Evolutionary conservation across 2,329 filamentous ascomycete genomes (phyloP), one percentile per base, ranked within the genome.

Genomic region (Ceratocystis diversiconidia): DNA sequence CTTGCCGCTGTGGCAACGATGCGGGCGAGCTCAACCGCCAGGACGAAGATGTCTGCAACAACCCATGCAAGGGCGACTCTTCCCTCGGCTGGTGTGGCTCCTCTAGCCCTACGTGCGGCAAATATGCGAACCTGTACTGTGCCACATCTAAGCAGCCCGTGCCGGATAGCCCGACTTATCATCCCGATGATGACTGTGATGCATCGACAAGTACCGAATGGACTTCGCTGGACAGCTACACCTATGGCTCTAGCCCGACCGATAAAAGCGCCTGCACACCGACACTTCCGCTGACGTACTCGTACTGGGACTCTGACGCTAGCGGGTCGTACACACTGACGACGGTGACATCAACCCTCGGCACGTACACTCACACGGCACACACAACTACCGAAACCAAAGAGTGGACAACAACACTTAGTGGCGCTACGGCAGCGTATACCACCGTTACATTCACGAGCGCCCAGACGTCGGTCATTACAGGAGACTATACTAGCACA

Each of bases 71-170:
- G 36, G 66, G 66, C 17, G 55, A 64, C 46, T 7, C 44, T n/a
- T 36, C 61, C 10, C 64, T 66, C 22, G 66, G 66, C 25, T 66
- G 64, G 66, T 68, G 66, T 28, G 66, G 66, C 22, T 66, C 66
- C 5, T 57, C 55, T 44, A 50, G 57, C 2, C 60, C 60, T 8
- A 60, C 61, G 2, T 67, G 66, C 61, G 55, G n/a, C 43, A 65
- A 44, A 32, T 65, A 66, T 25, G 66, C 66, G 36, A 68, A 68
- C 52, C 61, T 68, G 17, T 68, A 68, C 64, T 68, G 66, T 36
- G 50, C 52, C 3, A 65, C 32, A 4, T 61, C 46, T 22, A 28
- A 59, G 59, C 63, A 63, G 48, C 63, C 63, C 12, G 25, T 61
- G 8, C 36, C 59, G 22, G 48, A 22, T n/a, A 12, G 15, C 25